Conservation (phyloP, 2,329 filamentous ascomycete genomes). For the Penicillium fuscoglaucum region DNA sequence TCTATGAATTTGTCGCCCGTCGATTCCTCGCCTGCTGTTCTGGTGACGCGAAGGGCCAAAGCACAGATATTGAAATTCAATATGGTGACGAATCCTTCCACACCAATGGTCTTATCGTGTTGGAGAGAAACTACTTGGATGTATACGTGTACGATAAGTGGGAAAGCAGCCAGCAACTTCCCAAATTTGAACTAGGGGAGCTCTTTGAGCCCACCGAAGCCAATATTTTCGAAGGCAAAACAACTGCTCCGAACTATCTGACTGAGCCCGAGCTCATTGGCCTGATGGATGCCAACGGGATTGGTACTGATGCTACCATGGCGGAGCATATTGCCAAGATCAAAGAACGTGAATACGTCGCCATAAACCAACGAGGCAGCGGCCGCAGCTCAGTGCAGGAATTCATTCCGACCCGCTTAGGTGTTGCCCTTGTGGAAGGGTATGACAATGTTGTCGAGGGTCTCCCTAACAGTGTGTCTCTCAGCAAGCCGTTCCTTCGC, state of each 20-base stretch:
- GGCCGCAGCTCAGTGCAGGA: slow-evolving; percentile 64
- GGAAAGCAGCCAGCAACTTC: slow-evolving; percentile 82
- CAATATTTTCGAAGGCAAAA: slow-evolving; percentile 88
- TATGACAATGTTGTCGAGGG: slow-evolving; percentile 95
- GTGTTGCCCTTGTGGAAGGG: slow-evolving; percentile 86
- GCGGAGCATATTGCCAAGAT: slow-evolving; percentile 97
- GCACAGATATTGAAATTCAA: slow-evolving; percentile 78
- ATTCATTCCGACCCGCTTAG: slow-evolving; percentile 89
- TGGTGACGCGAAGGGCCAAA: slow-evolving; percentile 83
- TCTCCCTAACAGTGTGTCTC: slow-evolving; percentile 61
- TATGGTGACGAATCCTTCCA: slow-evolving; percentile 84
- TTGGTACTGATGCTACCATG: slow-evolving; percentile 98
- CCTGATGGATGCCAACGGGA: slow-evolving; percentile 97
- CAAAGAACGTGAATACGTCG: slow-evolving; percentile 83
- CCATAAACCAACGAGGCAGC: slow-evolving; percentile 57
- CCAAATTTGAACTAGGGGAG: slow-evolving; percentile 76
- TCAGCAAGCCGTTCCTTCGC: slow-evolving; percentile 91
- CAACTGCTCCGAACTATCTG: slow-evolving; percentile 76
- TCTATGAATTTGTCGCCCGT: slow-evolving; percentile 91
- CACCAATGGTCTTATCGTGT: slow-evolving; percentile 77
- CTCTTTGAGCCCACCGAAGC: slow-evolving; percentile 85
- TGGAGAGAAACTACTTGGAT: slow-evolving; percentile 89
- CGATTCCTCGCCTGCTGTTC: slow-evolving; percentile 95
- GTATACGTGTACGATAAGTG: slow-evolving; percentile 97
- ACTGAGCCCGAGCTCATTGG: slow-evolving; percentile 95